phyloP scores from a whole-genome alignment of 1,139 yeast species.

The Saccharomyces hybrid region DNA sequence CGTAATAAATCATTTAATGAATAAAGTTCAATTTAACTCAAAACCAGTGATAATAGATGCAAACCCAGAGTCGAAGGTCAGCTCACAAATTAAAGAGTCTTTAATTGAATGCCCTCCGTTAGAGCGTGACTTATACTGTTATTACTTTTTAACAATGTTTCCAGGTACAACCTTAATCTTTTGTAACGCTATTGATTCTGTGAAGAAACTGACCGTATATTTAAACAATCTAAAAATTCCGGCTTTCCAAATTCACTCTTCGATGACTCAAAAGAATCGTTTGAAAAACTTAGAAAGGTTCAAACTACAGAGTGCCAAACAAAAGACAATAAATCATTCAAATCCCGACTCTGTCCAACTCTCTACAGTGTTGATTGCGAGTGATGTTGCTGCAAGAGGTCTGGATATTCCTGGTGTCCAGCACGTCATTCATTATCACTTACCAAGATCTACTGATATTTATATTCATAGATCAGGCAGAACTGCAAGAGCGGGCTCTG shows the following conservation, averaged over 20 bases:
- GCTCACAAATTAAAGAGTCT: conserved; percentile 72
- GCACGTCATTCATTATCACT: conserved; percentile 92
- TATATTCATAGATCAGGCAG: conserved; percentile 96
- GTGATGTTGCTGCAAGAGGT: conserved; percentile 98
- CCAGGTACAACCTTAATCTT: conserved; percentile 88
- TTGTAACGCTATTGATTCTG: conserved; percentile 91
- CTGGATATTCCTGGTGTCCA: conserved; percentile 85
- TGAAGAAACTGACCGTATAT: conserved; percentile 73
- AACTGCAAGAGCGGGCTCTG: conserved; percentile 91
- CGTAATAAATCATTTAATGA: conserved; percentile 48
- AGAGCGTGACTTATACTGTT: conserved; percentile 83
- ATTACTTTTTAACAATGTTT: conserved; percentile 77
- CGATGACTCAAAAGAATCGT: conserved; percentile 93
- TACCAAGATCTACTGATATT: conserved; percentile 90
- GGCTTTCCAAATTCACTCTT: conserved; percentile 79
- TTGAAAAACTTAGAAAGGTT: conserved; percentile 74
- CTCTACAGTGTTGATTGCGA: conserved; percentile 78
- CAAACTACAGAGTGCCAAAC: conserved; percentile 44
- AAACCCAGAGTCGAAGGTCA: conserved; percentile 77
- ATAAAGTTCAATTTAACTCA: conserved; percentile 53
- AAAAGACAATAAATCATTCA: conserved; percentile 1
- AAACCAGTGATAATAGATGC: conserved; percentile 69
- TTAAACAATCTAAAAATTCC: conserved; percentile 63
- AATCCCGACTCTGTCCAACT: not conserved
- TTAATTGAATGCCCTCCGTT: conserved; percentile 84